These are phyloP conservation scores for Penicillium subrubescens DNA, from an alignment of 495 filamentous ascomycete species.

Conservation along the genomic window DNA sequence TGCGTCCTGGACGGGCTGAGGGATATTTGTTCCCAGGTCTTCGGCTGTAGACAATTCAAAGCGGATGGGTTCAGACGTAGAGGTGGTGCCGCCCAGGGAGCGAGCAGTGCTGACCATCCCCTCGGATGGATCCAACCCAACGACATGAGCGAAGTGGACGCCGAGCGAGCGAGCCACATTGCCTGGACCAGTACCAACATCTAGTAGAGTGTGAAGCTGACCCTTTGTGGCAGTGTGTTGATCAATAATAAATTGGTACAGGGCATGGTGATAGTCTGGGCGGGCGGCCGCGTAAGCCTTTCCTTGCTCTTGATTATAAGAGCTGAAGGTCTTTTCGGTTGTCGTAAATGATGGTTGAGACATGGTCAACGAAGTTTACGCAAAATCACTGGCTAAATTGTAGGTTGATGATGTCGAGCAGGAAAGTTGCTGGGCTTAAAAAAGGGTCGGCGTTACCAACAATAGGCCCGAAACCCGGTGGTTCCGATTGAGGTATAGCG, in stretches of 20 bases:
- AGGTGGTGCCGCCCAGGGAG: constrained; percentile 34
- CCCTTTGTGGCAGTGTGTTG: constrained; percentile 54
- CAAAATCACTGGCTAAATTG: not conserved
- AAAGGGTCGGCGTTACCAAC: not conserved
- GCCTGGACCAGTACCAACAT: constrained; percentile 61
- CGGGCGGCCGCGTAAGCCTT: constrained; percentile 46
- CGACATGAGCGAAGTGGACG: constrained; percentile 44
- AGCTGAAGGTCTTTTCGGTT: constrained; percentile 43
- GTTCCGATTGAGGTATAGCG: not conserved
- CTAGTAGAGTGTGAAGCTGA: constrained; percentile 45
- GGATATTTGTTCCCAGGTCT: constrained; percentile 30
- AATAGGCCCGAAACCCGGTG: not conserved
- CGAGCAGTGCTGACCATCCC: constrained; percentile 56
- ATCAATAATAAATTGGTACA: constrained; percentile 52
- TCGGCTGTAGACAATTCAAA: constrained; percentile 52
- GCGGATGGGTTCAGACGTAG: constrained; percentile 31
- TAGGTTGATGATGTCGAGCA: not conserved
- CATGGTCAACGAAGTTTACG: not conserved
- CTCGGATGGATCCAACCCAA: constrained; percentile 54
- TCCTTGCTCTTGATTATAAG: constrained; percentile 47
- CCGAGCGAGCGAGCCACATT: constrained; percentile 42
- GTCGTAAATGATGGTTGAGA: constrained; percentile 4
- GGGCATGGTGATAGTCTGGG: constrained; percentile 38
- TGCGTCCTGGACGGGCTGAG: constrained; percentile 20
- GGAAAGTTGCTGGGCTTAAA: not conserved